Evolutionary conservation across 2,329 filamentous ascomycete genomes (phyloP), one percentile per base, ranked within the genome.

Genomic region (Monilinia polystroma): DNA sequence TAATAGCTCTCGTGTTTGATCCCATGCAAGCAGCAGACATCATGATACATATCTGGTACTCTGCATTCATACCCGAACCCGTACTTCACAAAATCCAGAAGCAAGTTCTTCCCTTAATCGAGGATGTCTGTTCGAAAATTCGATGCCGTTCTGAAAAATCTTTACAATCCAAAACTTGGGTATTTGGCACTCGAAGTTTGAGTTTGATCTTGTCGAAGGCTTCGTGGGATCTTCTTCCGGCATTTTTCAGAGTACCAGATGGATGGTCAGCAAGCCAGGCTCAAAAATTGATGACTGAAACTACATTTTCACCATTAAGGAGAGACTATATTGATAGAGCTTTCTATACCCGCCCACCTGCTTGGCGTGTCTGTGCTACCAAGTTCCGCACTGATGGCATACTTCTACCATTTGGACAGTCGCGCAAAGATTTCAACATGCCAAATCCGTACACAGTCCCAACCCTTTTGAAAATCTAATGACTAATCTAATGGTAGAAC

Each of bases 401-500:
- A 3, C 68, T 82, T 2, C 69, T 81, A 5, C 80, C 79, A 1
- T 81, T 79, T 70, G 78, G 78, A 1, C 43, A 66, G 2, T 75
- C 76, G 1, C 66, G 70, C 3, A 45, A 70, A 2, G 71, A 72
- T 0, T 81, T 80, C 67, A 67, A 71, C 5, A 72, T 67, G 1
- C 80, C 79, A 1, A 81, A 82, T 70, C 78, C 79, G 79, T 80
- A 68, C 72, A 78, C 75, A 52, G 4, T 8, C 10, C 57, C n/a
- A 60, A n/a, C 8, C 32, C 3, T 20, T 29, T 51, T 49, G 54
- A 43, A 52, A 10, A 14, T n/a, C 3, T 26, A 16, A 6, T 26
- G 7, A n/a, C 32, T 63, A 41, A 60, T 43, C 16, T 1, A 3
- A 20, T 62, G 47, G 7, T 16, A 80, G 79, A 6, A 80, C 78